Evolutionary conservation across 805 yeast genomes (phyloP), one percentile per base, ranked within the genome.

Genomic region (Brettanomyces nanus): DNA sequence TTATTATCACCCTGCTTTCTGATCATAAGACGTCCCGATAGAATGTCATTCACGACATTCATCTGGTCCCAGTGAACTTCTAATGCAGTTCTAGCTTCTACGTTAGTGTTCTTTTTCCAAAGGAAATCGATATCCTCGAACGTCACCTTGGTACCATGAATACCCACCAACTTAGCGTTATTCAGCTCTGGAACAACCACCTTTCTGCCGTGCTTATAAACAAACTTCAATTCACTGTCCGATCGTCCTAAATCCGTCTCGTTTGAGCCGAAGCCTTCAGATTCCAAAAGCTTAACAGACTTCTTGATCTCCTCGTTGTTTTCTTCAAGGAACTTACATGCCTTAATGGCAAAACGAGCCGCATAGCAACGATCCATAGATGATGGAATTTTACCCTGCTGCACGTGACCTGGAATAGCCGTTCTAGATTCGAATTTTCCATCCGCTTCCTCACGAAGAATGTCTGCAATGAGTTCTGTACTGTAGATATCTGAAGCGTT

Each of bases 361-460:
- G 95, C 95, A 46, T 80, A 73, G 28, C 87, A 80, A 60, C 97
- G 77, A 59, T 92, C 98, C 67, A 89, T 83, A 5, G 97, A 86
- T 6, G 95, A 80, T 36, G 98, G 98, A 38, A 77, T 74, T 43
- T 89, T 92, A 58, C 98, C 98, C 65, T 92, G 94, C 62, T 84
- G 92, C 23, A 83, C 89, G 54, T 83, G 94, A 18, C 94, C 92
- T 19, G 94, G 94, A 39, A 80, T 69, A 10, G 92, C 92, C 5
- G 89, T 76, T 57, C 80, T 77, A 18, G 85, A 77, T 49, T 83
- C 90, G 47, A 80, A 84, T 49, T 75, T 68, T 25, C 81, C 80
- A 17, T 70, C 62, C 21, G 79, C 73, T 43, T 77, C 77, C 46
- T 75, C 80, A 41, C 71, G 69, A 44, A 80, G 71, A 40, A 84